Evolutionary conservation across 225 moss, liverwort and hornwort species (phyloP).

Genomic region (Sphagnum tenellum): DNA sequence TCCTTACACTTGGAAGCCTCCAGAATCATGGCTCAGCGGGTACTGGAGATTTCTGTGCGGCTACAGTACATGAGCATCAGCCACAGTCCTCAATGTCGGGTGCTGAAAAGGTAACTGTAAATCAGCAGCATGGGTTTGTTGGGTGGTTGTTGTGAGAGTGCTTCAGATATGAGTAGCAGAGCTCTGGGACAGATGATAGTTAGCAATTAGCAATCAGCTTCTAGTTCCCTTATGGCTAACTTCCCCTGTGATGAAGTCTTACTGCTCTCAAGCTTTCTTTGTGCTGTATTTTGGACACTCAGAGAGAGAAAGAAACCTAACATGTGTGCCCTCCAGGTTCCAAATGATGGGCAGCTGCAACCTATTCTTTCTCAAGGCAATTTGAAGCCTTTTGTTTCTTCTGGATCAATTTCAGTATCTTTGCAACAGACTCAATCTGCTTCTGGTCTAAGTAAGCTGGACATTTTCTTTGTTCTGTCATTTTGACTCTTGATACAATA

Average conservation of each 20-base stretch:
- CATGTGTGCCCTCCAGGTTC: constrained; percentile 8
- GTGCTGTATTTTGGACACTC: not conserved
- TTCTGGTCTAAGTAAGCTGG: constrained; percentile 31
- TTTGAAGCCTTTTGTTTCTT: constrained; percentile 8
- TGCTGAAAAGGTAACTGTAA: constrained; percentile 6
- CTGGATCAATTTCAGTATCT: constrained; percentile 15
- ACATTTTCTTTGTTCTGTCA: not conserved
- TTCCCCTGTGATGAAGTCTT: no score
- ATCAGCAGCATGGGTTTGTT: no score
- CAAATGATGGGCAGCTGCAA: constrained; percentile 11
- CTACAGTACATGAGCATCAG: constrained; percentile 11
- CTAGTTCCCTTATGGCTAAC: no score
- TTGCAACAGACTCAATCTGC: constrained; percentile 27
- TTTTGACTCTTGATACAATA: no score
- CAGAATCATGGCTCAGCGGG: constrained; percentile 25
- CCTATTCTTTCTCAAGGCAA: not conserved
- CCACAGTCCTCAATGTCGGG: constrained; percentile 15
- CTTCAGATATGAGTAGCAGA: no score
- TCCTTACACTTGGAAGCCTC: constrained; percentile 64
- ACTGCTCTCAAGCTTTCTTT: no score
- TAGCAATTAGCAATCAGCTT: no score
- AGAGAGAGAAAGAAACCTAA: no score
- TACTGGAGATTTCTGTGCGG: constrained; percentile 16
- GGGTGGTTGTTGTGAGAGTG: no score
- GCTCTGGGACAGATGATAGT: no score